Conservation (phyloP, 306 rosid species). For the Vigna mungo region DNA sequence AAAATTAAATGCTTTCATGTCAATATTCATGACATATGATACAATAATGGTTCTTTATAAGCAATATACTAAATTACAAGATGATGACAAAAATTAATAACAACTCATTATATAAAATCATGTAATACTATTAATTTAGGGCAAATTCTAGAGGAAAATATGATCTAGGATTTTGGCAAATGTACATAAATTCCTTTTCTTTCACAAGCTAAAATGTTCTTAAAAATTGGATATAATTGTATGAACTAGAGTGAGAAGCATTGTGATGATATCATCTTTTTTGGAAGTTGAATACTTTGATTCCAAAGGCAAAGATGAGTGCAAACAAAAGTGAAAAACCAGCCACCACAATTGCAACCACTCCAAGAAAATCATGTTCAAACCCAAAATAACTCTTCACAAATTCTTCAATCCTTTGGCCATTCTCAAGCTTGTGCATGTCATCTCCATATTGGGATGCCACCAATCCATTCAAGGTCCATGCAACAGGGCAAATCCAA, state of each 20-base stretch:
- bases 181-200: neutral
- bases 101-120: too few relatives aligned
- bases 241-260: neutral
- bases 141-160: neutral
- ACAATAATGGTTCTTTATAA: too few relatives aligned
- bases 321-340: constrained; percentile 73
- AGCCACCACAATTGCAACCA: constrained; percentile 67
- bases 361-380: constrained; percentile 58
- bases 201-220: neutral
- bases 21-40: too few relatives aligned
- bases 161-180: neutral
- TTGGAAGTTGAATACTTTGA: constrained; percentile 74
- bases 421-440: constrained; percentile 61
- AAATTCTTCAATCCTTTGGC: constrained; percentile 71
- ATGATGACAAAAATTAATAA: too few relatives aligned
- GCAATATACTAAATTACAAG: too few relatives aligned
- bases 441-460: constrained; percentile 75
- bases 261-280: constrained; percentile 52
- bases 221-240: neutral
- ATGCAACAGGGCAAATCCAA: constrained; percentile 82
- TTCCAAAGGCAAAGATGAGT: constrained; percentile 65
- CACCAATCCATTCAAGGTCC: constrained; percentile 80
- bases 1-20: too few relatives aligned
- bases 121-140: too few relatives aligned
- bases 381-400: constrained; percentile 71